Evolutionary conservation across 2,329 filamentous ascomycete genomes (phyloP).

Genomic region (Coniella lustricola): DNA sequence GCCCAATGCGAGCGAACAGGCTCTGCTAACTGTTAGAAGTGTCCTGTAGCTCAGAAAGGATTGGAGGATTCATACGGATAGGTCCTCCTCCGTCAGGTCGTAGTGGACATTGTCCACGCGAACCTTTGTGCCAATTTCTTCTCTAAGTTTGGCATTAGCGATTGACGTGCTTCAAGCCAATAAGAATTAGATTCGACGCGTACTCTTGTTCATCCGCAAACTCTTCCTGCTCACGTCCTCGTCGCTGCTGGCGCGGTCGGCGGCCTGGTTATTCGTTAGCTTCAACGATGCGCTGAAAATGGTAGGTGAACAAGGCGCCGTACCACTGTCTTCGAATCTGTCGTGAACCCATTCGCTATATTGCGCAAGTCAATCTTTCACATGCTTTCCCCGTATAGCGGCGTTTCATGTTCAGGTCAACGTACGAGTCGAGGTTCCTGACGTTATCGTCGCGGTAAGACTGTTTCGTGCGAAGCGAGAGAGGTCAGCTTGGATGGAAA

Average conservation of each 20-base stretch:
- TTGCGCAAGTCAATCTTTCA: slow-evolving; percentile 21
- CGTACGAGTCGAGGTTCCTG: slow-evolving; percentile 65
- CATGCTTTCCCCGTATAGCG: background rate
- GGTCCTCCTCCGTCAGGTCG: slow-evolving; percentile 77
- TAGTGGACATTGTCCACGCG: slow-evolving; percentile 89
- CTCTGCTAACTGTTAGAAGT: slow-evolving; percentile 47
- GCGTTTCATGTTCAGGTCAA: background rate
- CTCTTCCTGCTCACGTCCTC: slow-evolving; percentile 13
- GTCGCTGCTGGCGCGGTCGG: slow-evolving; percentile 15
- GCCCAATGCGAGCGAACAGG: slow-evolving; percentile 72
- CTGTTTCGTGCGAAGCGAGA: slow-evolving; percentile 40
- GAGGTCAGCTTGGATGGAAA: slow-evolving; percentile 36
- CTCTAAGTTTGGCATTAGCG: slow-evolving; percentile 37
- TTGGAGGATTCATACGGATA: slow-evolving; percentile 51
- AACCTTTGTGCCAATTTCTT: slow-evolving; percentile 54
- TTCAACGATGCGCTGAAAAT: background rate
- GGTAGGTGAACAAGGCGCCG: background rate
- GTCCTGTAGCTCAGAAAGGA: background rate
- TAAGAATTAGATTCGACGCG: background rate
- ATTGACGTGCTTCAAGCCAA: background rate
- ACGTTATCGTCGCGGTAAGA: slow-evolving; percentile 54
- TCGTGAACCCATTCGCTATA: slow-evolving; percentile 89
- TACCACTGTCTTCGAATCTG: slow-evolving; percentile 71
- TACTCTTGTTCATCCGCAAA: slow-evolving; percentile 8
- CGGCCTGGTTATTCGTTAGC: slow-evolving; percentile 17